Percentiles rank a stretch among this genome's conserved stretches.
These are phyloP conservation scores for Cucumis cinereus DNA, from an alignment of 306 rosid species.

Conservation along the genomic window DNA sequence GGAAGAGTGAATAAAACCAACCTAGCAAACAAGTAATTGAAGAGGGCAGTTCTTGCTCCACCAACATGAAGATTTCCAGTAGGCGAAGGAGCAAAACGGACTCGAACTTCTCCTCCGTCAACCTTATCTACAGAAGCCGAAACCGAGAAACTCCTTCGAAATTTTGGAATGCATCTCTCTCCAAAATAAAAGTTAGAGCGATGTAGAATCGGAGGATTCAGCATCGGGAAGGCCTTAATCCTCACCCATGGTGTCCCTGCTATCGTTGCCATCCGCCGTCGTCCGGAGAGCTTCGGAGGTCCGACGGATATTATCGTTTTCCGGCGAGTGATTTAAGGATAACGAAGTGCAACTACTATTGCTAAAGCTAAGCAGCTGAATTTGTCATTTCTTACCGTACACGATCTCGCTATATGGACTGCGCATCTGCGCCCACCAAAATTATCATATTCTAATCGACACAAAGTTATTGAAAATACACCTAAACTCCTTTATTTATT, in stretches of 20 bases:
- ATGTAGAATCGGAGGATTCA: conserved; percentile 26
- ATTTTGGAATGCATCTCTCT: conserved; percentile 5
- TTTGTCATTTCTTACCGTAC: conserved; percentile 2
- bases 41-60: conserved; percentile 89
- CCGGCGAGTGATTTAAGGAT: not conserved
- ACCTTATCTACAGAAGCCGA: conserved; percentile 23
- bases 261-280: conserved; percentile 9
- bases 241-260: conserved; percentile 6
- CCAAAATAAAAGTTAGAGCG: conserved; percentile 20
- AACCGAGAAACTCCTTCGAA: conserved; percentile 40
- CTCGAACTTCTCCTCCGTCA: conserved; percentile 47
- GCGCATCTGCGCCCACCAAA: not conserved
- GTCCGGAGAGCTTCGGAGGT: not conserved
- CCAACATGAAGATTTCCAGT: conserved; percentile 97
- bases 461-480: no score
- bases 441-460: not conserved
- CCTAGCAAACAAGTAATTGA: conserved; percentile 19
- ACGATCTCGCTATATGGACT: not conserved
- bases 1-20: conserved; percentile 16
- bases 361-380: not conserved
- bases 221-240: conserved; percentile 7
- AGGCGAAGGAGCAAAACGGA: conserved; percentile 94
- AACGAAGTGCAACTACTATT: not conserved
- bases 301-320: not conserved
- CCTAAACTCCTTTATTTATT: no score